Percentiles rank a stretch among this genome's conserved stretches.
Conservation (phyloP, 179 eudicot species). For the Camellia oleifera region DNA sequence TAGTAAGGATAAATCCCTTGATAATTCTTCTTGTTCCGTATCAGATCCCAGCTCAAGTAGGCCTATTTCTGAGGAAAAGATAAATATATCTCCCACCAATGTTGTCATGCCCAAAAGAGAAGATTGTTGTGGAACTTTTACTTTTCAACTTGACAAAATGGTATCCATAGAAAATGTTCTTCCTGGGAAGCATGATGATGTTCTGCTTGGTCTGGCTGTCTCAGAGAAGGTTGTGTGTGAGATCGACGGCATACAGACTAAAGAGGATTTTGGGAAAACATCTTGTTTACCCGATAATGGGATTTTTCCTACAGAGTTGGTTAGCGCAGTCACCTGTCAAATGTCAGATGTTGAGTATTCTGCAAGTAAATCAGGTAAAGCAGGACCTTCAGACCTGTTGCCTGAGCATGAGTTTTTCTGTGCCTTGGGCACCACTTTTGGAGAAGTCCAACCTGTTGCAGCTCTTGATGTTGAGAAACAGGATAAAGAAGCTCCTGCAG, state of each 20-base stretch:
- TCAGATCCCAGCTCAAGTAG: slow-evolving; percentile 18
- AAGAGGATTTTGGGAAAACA: slow-evolving; percentile 9
- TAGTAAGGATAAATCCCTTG: slow-evolving; percentile 14
- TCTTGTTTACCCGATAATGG: slow-evolving; percentile 11
- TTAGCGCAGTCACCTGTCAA: slow-evolving; percentile 19
- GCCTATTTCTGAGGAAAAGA: slow-evolving; percentile 10
- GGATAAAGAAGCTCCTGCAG: slow-evolving; percentile 4
- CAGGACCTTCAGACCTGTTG: slow-evolving; percentile 6
- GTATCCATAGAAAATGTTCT: not conserved
- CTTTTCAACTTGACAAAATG: slow-evolving; percentile 14
- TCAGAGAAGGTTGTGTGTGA: slow-evolving; percentile 12
- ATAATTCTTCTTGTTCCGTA: slow-evolving; percentile 17
- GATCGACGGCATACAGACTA: slow-evolving; percentile 12
- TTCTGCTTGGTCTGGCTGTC: slow-evolving; percentile 14
- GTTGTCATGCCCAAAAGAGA: not conserved
- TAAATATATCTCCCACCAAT: not conserved
- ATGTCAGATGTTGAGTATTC: slow-evolving; percentile 18
- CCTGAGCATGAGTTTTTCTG: slow-evolving; percentile 15
- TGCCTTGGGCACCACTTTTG: slow-evolving; percentile 21
- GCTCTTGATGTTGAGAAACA: slow-evolving; percentile 11
- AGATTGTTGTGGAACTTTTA: slow-evolving; percentile 4
- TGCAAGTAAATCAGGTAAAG: slow-evolving; percentile 18
- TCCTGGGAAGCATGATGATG: slow-evolving; percentile 20
- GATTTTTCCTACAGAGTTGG: slow-evolving; percentile 10
- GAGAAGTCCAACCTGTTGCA: slow-evolving; percentile 11